Evolutionary conservation across 148 eudicot species (phyloP).

Genomic region (Rhododendron molle): DNA sequence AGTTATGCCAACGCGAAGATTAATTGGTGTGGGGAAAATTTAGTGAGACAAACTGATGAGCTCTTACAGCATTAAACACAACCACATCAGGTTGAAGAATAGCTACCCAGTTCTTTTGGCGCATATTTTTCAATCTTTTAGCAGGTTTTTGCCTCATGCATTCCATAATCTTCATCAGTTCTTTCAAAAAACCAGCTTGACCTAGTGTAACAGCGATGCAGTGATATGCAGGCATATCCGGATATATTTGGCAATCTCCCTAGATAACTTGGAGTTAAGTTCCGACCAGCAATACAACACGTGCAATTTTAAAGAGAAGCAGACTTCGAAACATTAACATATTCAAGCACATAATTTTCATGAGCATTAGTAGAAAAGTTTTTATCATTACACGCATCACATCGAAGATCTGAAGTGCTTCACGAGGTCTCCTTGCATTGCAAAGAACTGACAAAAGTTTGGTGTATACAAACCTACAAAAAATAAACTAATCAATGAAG

Average conservation of each 20-base stretch:
- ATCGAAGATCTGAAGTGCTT: conserved; percentile 78
- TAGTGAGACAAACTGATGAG: background rate
- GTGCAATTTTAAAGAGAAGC: conserved; percentile 5
- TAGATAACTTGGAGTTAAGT: conserved; percentile 31
- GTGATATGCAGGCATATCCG: conserved; percentile 96
- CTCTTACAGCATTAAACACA: conserved; percentile 83
- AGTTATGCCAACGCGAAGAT: background rate
- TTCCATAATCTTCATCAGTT: conserved; percentile 64
- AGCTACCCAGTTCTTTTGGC: conserved; percentile 71
- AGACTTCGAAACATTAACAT: background rate
- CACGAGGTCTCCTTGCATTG: conserved; percentile 67
- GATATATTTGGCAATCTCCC: conserved; percentile 84
- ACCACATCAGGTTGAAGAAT: conserved; percentile 81
- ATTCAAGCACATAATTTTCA: background rate
- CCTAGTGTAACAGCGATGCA: conserved; percentile 81
- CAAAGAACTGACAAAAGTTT: conserved; percentile 86
- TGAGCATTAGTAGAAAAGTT: background rate
- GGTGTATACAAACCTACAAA: conserved; percentile 84
- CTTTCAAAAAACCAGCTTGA: conserved; percentile 87
- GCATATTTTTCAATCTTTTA: conserved; percentile 51
- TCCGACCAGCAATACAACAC: conserved; percentile 18
- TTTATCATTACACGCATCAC: conserved; percentile 70
- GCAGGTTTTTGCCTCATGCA: conserved; percentile 71
- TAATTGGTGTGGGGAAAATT: background rate
- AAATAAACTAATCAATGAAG: background rate